Evolutionary conservation across 352 stramenopile genomes (phyloP).

Genomic region (Globisporangium spiculum): DNA sequence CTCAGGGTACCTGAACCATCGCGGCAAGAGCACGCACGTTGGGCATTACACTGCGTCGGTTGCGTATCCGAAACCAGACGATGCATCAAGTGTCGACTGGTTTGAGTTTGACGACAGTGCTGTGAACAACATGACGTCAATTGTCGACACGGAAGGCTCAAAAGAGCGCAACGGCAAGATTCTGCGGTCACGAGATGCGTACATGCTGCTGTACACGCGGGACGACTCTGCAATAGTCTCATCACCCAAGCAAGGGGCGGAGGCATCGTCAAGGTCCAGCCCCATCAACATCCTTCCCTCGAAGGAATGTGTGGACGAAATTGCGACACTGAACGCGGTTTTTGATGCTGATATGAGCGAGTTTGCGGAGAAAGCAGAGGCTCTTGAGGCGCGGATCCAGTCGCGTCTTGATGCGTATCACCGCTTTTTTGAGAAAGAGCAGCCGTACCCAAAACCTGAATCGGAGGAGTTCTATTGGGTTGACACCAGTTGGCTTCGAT

Average conservation of each 20-base stretch:
- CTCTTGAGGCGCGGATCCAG: slow-evolving; percentile 50
- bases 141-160: slow-evolving; percentile 32
- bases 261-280: neutral
- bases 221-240: slow-evolving; percentile 21
- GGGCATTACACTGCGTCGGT: slow-evolving; percentile 87
- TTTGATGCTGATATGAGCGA: slow-evolving; percentile 50
- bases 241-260: neutral
- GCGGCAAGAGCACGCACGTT: slow-evolving; percentile 75
- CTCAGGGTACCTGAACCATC: slow-evolving; percentile 78
- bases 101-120: slow-evolving; percentile 84
- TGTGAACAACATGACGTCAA: slow-evolving; percentile 48
- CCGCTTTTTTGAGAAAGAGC: slow-evolving; percentile 54
- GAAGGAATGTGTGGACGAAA: slow-evolving; percentile 34
- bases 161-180: slow-evolving; percentile 53
- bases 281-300: slow-evolving; percentile 22
- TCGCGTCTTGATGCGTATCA: slow-evolving; percentile 54
- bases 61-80: slow-evolving; percentile 37
- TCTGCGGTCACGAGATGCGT: slow-evolving; percentile 75
- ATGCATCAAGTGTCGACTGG: slow-evolving; percentile 37
- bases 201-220: slow-evolving; percentile 84
- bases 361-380: slow-evolving; percentile 39
- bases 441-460: slow-evolving; percentile 36
- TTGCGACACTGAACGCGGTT: slow-evolving; percentile 46
- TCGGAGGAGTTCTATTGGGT: slow-evolving; percentile 61
- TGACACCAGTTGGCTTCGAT: slow-evolving; percentile 55